A percentile compares a stretch with the other conserved stretches of the same genome.
Conservation (phyloP, 352 stramenopile species). For the Phytopythium boreale region DNA sequence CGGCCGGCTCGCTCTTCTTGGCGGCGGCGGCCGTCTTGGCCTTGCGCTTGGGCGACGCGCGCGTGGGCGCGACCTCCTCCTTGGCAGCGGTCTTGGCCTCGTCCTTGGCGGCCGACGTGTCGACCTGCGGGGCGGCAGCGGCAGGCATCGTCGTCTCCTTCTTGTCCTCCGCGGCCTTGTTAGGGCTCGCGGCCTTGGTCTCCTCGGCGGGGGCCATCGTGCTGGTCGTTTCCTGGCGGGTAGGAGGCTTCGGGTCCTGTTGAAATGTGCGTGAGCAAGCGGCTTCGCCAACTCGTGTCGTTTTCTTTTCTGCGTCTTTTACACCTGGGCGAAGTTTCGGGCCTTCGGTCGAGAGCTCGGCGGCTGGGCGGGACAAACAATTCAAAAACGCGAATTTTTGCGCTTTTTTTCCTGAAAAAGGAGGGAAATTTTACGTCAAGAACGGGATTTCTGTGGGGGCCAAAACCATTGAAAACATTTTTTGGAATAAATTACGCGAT, state of each 20-base stretch:
- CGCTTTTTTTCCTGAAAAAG: too few species aligned
- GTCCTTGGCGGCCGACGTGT: constrained; percentile 15
- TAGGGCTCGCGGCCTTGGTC: constrained; percentile 44
- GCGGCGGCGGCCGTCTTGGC: constrained; percentile 49
- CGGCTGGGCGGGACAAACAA: not conserved
- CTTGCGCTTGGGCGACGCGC: constrained; percentile 56
- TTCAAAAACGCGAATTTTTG: not conserved
- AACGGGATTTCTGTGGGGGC: too few species aligned
- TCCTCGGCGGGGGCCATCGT: constrained; percentile 45
- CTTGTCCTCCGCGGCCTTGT: constrained; percentile 16
- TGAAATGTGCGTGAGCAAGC: constrained; percentile 3
- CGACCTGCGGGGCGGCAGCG: constrained; percentile 10
- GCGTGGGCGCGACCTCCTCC: constrained; percentile 22
- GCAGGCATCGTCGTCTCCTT: constrained; percentile 23
- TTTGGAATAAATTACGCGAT: too few species aligned
- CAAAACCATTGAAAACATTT: too few species aligned
- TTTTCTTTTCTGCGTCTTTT: constrained; percentile 37
- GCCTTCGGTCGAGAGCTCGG: too few species aligned
- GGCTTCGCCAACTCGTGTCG: constrained; percentile 16
- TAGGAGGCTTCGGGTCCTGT: constrained; percentile 20
- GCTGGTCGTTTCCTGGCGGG: not conserved
- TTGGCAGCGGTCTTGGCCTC: constrained; percentile 11
- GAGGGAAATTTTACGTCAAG: too few species aligned
- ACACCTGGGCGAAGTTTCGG: not conserved
- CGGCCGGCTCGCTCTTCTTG: constrained; percentile 21